phyloP scores from a whole-genome alignment of 805 yeast genomes.

The Blastobotrys americana region DNA sequence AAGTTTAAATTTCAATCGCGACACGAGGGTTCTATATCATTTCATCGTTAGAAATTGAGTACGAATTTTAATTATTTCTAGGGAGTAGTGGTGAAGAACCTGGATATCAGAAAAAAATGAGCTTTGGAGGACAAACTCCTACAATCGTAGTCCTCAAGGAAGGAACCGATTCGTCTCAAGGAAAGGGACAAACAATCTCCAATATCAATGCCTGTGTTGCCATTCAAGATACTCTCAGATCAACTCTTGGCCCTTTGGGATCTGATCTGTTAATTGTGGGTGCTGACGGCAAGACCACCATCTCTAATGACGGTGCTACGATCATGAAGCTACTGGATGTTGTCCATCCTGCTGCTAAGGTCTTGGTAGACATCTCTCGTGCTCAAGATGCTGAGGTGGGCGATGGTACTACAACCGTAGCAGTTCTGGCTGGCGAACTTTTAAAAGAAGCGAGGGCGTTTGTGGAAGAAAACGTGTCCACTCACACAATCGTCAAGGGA shows the following conservation, averaged over 20 bases:
- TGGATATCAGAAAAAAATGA: conserved; percentile 56
- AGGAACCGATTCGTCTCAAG: conserved; percentile 97
- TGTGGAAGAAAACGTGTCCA: conserved; percentile 93
- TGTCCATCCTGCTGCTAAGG: conserved; percentile 97
- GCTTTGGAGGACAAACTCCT: conserved; percentile 88
- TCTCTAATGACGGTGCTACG: conserved; percentile 98
- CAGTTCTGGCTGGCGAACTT: conserved; percentile 83
- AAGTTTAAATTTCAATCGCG: no score
- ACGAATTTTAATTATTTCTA: background rate
- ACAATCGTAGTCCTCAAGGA: conserved; percentile 97
- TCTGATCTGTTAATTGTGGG: conserved; percentile 89
- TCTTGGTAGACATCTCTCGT: conserved; percentile 86
- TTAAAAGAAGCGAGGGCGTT: conserved; percentile 83
- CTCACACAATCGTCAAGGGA: conserved; percentile 83
- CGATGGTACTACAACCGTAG: conserved; percentile 96
- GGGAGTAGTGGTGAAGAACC: no score
- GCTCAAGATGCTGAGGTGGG: conserved; percentile 99
- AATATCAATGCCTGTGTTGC: conserved; percentile 97
- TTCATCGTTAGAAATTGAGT: background rate
- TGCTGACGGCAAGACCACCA: conserved; percentile 78
- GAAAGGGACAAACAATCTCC: conserved; percentile 89
- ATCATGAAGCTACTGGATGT: conserved; percentile 85
- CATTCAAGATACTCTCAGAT: conserved; percentile 88
- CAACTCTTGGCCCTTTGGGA: conserved; percentile 96
- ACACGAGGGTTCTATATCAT: no score